A percentile compares a stretch with the other conserved stretches of the same genome.
Evolutionary conservation across 2,329 filamentous ascomycete genomes (phyloP).

Genomic region (Huntiella abstrusa): DNA sequence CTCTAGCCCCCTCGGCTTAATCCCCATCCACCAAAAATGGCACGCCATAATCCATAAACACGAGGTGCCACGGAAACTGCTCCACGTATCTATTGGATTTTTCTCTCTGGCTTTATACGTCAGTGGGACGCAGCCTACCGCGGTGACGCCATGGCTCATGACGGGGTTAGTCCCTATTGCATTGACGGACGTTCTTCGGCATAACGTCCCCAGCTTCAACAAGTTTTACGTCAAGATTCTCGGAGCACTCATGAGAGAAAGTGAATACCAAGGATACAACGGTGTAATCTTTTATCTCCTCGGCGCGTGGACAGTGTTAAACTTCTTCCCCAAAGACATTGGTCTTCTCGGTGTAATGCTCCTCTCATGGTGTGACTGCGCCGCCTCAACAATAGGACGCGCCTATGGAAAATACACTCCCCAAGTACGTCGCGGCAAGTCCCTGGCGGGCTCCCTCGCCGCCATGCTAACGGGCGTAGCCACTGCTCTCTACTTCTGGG

Average conservation of each 20-base stretch:
- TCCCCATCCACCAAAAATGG: constrained; percentile 88
- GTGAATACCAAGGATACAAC: constrained; percentile 84
- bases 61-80: constrained; percentile 80
- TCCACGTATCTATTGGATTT: constrained; percentile 95
- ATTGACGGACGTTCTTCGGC: constrained; percentile 61
- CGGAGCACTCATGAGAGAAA: constrained; percentile 91
- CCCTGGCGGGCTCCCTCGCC: constrained; percentile 70
- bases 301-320: constrained; percentile 70
- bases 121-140: constrained; percentile 52
- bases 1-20: constrained; percentile 80
- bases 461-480: constrained; percentile 68
- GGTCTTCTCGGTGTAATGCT: constrained; percentile 77
- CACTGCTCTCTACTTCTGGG: constrained; percentile 77
- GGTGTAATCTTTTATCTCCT: constrained; percentile 94
- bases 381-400: constrained; percentile 83
- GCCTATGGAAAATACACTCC: constrained; percentile 81
- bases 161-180: constrained; percentile 67
- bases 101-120: constrained; percentile 74
- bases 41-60: constrained; percentile 85
- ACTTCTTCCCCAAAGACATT: constrained; percentile 83
- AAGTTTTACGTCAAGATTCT: constrained; percentile 66
- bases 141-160: constrained; percentile 74
- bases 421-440: constrained; percentile 71
- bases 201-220: constrained; percentile 67
- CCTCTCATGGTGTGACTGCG: constrained; percentile 94